phyloP scores from a whole-genome alignment of 192 early-diverging fungal species.

The Coemansia sp. region DNA sequence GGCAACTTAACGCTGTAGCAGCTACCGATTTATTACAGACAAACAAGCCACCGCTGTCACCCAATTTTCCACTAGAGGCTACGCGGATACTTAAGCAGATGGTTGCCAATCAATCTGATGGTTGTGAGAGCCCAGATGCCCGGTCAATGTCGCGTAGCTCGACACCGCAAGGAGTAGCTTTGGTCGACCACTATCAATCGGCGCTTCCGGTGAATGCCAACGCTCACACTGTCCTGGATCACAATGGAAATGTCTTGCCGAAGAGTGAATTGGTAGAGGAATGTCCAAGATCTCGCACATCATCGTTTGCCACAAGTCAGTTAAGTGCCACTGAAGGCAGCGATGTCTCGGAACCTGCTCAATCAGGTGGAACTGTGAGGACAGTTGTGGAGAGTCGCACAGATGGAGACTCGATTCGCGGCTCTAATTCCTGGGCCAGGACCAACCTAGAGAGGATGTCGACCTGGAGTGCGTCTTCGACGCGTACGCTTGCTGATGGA shows the following conservation, averaged over 20 bases:
- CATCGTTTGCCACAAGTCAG: conserved; percentile 33
- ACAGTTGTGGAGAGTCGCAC: conserved; percentile 1
- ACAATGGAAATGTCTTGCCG: neutral
- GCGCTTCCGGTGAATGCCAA: neutral
- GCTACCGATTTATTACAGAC: conserved; percentile 5
- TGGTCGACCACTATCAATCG: conserved; percentile 1
- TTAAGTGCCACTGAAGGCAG: conserved; percentile 28
- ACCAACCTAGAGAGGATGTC: conserved; percentile 48
- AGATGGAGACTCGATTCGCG: conserved; percentile 9
- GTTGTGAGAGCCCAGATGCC: conserved; percentile 1
- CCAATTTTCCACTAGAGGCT: conserved; percentile 46
- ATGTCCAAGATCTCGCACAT: conserved; percentile 21
- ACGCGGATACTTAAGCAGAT: conserved; percentile 45
- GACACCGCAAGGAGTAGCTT: neutral
- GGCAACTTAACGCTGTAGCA: conserved; percentile 18
- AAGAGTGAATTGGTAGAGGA: neutral
- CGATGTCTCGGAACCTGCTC: conserved; percentile 14
- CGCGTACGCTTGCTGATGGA: conserved; percentile 36
- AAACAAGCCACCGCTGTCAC: conserved; percentile 12
- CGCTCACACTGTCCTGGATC: neutral
- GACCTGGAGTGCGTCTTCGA: conserved; percentile 53
- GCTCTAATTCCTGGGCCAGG: conserved; percentile 15
- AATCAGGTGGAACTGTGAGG: conserved; percentile 1
- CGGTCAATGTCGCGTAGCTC: conserved; percentile 7
- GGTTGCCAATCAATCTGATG: conserved; percentile 30